phyloP scores from a whole-genome alignment of 345 rosid species.

The Geranium brycei region DNA sequence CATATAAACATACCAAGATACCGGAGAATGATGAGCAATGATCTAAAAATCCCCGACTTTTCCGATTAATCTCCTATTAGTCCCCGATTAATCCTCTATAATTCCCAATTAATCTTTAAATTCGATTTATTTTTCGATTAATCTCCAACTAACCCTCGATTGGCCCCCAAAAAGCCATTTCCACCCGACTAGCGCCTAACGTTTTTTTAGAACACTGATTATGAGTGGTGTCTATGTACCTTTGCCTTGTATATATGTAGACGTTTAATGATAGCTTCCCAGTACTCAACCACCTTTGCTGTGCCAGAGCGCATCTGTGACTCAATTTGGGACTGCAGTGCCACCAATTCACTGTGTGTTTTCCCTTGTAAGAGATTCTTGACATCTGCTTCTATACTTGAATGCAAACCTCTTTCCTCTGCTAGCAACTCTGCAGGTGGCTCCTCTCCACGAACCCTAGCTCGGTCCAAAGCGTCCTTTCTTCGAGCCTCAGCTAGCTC shows the following conservation, averaged over 20 bases:
- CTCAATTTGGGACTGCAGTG: constrained; percentile 55
- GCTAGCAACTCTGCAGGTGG: constrained; percentile 88
- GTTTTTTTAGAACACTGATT: too few species aligned
- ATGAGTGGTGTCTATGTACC: constrained; percentile 26
- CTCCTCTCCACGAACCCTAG: constrained; percentile 88
- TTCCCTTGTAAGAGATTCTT: constrained; percentile 67
- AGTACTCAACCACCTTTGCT: constrained; percentile 91
- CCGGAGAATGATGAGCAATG: too few species aligned
- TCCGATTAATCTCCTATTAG: too few species aligned
- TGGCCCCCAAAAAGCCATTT: too few species aligned
- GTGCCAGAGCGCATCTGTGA: constrained; percentile 74
- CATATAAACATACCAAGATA: neutral
- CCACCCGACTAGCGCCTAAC: too few species aligned
- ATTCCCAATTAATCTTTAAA: too few species aligned
- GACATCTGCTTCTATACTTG: constrained; percentile 78
- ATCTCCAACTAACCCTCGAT: too few species aligned
- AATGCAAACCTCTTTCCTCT: constrained; percentile 86
- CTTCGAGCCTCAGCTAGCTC: constrained; percentile 85
- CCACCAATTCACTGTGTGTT: constrained; percentile 57
- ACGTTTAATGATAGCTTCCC: constrained; percentile 92
- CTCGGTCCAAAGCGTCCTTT: constrained; percentile 79
- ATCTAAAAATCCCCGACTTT: too few species aligned
- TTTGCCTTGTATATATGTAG: constrained; percentile 89
- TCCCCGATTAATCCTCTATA: too few species aligned
- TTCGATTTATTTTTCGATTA: too few species aligned